Evolutionary conservation across 805 yeast species (phyloP).

Genomic region (Kodamaea laetipori): DNA sequence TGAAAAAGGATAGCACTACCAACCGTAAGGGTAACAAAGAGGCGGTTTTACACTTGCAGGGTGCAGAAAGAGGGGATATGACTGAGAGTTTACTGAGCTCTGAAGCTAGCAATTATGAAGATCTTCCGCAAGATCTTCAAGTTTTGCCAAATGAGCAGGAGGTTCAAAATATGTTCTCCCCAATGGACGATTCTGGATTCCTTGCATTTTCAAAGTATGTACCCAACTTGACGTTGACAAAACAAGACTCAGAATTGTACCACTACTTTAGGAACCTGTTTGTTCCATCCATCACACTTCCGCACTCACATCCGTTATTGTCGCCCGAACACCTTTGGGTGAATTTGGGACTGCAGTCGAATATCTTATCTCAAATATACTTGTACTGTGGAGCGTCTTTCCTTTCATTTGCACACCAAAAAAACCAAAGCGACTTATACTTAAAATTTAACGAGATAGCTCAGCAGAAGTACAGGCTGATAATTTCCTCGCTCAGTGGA

Average conservation of each 20-base stretch:
- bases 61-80: too few species aligned
- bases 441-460: constrained; percentile 15
- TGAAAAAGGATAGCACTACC: constrained; percentile 1
- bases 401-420: constrained; percentile 19
- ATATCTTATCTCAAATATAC: constrained; percentile 50
- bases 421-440: not conserved
- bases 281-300: constrained; percentile 19
- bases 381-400: constrained; percentile 20
- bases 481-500: constrained; percentile 12
- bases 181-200: not conserved
- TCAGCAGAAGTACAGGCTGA: constrained; percentile 13
- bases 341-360: constrained; percentile 62
- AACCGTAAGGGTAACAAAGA: constrained; percentile 3
- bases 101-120: too few species aligned
- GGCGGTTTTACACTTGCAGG: not conserved
- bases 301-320: constrained; percentile 19
- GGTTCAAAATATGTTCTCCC: not conserved
- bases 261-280: constrained; percentile 18
- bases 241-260: constrained; percentile 14
- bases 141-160: not conserved
- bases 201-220: constrained; percentile 12
- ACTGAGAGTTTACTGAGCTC: too few species aligned
- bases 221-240: constrained; percentile 10
- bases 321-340: constrained; percentile 20
- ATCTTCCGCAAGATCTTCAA: not conserved